Evolutionary conservation across 139 green algal genomes (phyloP).

Genomic region (Tetraselmis chui): DNA sequence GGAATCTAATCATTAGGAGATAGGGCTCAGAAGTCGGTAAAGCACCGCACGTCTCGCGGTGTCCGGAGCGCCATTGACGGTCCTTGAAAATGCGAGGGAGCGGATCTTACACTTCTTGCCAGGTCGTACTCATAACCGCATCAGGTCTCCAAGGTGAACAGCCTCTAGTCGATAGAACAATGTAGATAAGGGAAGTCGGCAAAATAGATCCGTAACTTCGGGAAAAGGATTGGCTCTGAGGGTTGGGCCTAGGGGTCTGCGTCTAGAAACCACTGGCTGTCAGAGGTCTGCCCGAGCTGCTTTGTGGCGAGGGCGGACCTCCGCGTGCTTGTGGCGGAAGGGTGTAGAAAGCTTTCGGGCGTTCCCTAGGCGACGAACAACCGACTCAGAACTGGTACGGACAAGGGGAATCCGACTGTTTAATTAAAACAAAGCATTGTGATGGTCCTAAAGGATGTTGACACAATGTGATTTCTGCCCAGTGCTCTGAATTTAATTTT

Average conservation of each 20-base stretch:
- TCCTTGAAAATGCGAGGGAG: too few relatives aligned
- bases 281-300: too few relatives aligned
- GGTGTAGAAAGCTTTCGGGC: constrained; percentile 52
- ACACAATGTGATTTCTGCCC: constrained; percentile 96
- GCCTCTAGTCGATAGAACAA: too few relatives aligned
- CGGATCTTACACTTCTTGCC: too few relatives aligned
- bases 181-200: too few relatives aligned
- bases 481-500: constrained; percentile 89
- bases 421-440: constrained; percentile 98
- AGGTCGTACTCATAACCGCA: too few relatives aligned
- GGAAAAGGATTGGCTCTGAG: too few relatives aligned
- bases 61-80: too few relatives aligned
- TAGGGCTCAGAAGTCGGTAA: constrained; percentile 76
- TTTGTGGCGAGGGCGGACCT: too few relatives aligned
- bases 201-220: too few relatives aligned
- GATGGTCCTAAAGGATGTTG: constrained; percentile 84
- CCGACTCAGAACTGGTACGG: constrained; percentile 90
- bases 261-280: constrained; percentile 41
- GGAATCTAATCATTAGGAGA: constrained; percentile 84
- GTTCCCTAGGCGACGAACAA: constrained; percentile 76
- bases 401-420: constrained; percentile 95
- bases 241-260: constrained; percentile 71
- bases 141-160: constrained; percentile 95
- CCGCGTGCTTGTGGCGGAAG: constrained; percentile 52
- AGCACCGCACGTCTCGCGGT: too few relatives aligned